A percentile compares a stretch with the other conserved stretches of the same genome.
Evolutionary conservation across 768 basidiomycete species (phyloP).

Genomic region (Psilocybe tampanensis): DNA sequence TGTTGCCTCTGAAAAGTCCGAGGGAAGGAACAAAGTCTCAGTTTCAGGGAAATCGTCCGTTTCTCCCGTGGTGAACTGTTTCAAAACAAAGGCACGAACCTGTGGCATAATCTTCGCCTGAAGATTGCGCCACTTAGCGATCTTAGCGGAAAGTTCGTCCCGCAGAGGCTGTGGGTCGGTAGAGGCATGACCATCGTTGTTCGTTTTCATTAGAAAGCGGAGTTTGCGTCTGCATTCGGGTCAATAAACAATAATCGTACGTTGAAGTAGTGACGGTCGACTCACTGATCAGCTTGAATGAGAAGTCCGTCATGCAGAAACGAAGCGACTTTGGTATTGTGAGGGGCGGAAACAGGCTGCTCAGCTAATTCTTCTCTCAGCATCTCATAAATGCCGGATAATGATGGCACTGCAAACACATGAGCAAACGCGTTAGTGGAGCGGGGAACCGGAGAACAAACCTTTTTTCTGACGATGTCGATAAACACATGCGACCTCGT

Average conservation of each 20-base stretch:
- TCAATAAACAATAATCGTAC: neutral
- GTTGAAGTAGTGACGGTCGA: neutral
- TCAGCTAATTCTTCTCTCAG: slow-evolving; percentile 4
- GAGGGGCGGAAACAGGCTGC: neutral
- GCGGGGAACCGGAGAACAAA: neutral
- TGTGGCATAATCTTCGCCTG: slow-evolving; percentile 10
- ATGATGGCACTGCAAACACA: slow-evolving; percentile 16
- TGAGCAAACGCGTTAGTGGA: neutral
- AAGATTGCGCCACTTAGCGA: slow-evolving; percentile 12
- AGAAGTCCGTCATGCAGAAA: neutral
- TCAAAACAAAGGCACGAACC: slow-evolving; percentile 1
- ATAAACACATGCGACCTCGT: slow-evolving; percentile 26
- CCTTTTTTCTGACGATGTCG: slow-evolving; percentile 13
- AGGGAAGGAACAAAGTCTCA: slow-evolving; percentile 15
- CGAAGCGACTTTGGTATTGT: slow-evolving; percentile 11
- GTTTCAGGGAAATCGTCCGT: slow-evolving; percentile 2
- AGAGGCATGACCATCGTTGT: neutral
- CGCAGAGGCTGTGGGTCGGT: neutral
- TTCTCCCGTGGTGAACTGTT: neutral
- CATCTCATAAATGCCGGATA: slow-evolving; percentile 10
- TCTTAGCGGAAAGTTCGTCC: slow-evolving; percentile 1
- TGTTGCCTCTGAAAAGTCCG: slow-evolving; percentile 1
- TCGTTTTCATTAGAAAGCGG: neutral
- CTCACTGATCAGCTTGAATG: neutral
- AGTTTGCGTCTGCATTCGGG: neutral